A percentile compares a stretch with the other conserved stretches of the same genome.
Evolutionary conservation across 345 rosid species (phyloP).

Genomic region (Capsella bursapastoris): DNA sequence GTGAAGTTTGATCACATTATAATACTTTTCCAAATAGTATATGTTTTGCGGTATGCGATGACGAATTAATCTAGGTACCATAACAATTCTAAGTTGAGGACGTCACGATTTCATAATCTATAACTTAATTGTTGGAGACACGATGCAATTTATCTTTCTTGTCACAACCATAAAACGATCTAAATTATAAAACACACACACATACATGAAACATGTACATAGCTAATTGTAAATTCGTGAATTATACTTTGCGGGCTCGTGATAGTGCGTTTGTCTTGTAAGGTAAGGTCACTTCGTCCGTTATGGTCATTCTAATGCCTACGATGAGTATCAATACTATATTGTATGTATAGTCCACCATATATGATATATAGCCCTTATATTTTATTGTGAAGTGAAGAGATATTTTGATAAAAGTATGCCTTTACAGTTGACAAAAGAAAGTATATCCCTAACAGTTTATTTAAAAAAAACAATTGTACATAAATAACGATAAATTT

Average conservation of each 20-base stretch:
- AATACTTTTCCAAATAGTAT: constrained; percentile 5
- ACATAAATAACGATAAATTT: not conserved
- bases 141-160: not conserved
- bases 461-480: too few species aligned
- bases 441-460: not conserved
- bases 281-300: not conserved
- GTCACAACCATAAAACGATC: not conserved
- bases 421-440: not conserved
- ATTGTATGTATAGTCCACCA: not conserved
- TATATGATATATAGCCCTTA: not conserved
- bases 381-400: not conserved
- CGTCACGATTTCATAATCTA: constrained; percentile 22
- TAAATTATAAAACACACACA: not conserved
- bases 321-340: not conserved
- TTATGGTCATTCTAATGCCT: not conserved
- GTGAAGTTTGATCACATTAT: constrained; percentile 20
- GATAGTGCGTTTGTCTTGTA: not conserved
- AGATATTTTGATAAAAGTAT: constrained; percentile 8
- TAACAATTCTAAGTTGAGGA: constrained; percentile 22
- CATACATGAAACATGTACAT: too few species aligned
- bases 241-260: not conserved
- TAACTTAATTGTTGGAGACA: constrained; percentile 26
- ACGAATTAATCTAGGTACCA: not conserved
- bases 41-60: not conserved
- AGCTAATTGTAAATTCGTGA: not conserved